phyloP scores from a whole-genome alignment of 2,329 filamentous ascomycete species.

The Acrodontium crateriforme region DNA sequence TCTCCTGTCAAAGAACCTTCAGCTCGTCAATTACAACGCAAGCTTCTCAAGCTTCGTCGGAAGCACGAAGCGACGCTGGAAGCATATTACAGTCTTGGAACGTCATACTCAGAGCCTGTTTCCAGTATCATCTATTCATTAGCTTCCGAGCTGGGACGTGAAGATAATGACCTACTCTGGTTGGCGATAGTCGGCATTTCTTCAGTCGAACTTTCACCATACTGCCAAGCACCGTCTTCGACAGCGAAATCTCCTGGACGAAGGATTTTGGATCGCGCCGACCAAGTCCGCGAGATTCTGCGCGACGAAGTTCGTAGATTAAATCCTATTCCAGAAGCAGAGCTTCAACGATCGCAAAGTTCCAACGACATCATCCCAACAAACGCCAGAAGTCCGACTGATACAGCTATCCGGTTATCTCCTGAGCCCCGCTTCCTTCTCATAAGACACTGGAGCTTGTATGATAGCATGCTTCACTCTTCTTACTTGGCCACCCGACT shows the following conservation, averaged over 20 bases:
- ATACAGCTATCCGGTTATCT: conserved; percentile 81
- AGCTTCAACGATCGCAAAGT: conserved; percentile 43
- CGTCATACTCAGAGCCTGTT: conserved; percentile 87
- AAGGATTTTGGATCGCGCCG: conserved; percentile 50
- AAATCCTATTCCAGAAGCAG: conserved; percentile 59
- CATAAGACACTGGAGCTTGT: conserved; percentile 90
- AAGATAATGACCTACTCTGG: conserved; percentile 95
- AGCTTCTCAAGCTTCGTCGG: conserved; percentile 58
- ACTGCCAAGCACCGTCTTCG: conserved; percentile 49
- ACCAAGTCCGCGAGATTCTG: conserved; percentile 70
- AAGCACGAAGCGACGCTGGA: conserved; percentile 66
- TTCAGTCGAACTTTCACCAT: conserved; percentile 64
- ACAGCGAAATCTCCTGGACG: conserved; percentile 38
- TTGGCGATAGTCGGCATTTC: conserved; percentile 86
- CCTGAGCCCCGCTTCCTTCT: conserved; percentile 89
- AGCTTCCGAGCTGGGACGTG: conserved; percentile 83
- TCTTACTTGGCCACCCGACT: conserved; percentile 84
- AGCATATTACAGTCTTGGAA: conserved; percentile 73
- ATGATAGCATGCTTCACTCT: conserved; percentile 96
- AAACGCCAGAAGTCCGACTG: conserved; percentile 74
- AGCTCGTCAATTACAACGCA: conserved; percentile 55
- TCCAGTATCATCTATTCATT: conserved; percentile 90
- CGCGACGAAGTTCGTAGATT: conserved; percentile 87
- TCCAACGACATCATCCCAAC: conserved; percentile 64
- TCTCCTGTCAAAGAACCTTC: conserved; percentile 52